These are phyloP conservation scores for Jatropha multifida DNA, from an alignment of 441 rosid species.

Conservation along the genomic window DNA sequence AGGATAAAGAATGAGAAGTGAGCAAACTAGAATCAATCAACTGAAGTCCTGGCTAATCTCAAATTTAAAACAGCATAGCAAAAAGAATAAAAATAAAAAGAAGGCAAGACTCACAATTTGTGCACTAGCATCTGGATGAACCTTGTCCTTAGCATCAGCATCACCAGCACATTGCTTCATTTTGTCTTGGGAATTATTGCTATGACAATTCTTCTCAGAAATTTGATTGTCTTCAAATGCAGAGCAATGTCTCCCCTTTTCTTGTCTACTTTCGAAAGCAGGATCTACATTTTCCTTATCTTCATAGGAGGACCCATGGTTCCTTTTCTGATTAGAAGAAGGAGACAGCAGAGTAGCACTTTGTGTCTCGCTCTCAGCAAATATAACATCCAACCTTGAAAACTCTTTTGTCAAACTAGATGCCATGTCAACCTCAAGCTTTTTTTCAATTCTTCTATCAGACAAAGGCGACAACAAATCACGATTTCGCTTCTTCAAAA, in stretches of 20 bases:
- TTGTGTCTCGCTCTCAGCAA: conserved; percentile 47
- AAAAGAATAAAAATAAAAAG: neutral
- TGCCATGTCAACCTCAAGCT: conserved; percentile 56
- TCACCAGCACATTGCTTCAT: conserved; percentile 28
- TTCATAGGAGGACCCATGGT: conserved; percentile 32
- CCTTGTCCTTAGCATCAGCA: conserved; percentile 33
- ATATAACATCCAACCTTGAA: conserved; percentile 73
- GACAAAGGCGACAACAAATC: conserved; percentile 89
- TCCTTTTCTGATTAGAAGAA: conserved; percentile 35
- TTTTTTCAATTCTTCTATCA: conserved; percentile 78
- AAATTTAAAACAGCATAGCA: neutral
- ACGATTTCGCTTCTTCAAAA: conserved; percentile 80
- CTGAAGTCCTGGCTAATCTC: neutral
- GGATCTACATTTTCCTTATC: conserved; percentile 59
- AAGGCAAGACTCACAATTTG: conserved; percentile 46
- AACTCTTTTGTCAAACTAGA: conserved; percentile 72
- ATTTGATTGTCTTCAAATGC: conserved; percentile 27
- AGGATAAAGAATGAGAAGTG: neutral
- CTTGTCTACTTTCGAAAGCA: conserved; percentile 34
- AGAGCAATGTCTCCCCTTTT: conserved; percentile 24
- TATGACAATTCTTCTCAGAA: conserved; percentile 34
- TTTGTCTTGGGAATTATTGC: conserved; percentile 29
- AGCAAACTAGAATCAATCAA: neutral
- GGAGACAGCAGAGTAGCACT: conserved; percentile 39
- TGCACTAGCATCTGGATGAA: conserved; percentile 30